Conservation (phyloP, 768 basidiomycete genomes). For the Galerina marginata region DNA sequence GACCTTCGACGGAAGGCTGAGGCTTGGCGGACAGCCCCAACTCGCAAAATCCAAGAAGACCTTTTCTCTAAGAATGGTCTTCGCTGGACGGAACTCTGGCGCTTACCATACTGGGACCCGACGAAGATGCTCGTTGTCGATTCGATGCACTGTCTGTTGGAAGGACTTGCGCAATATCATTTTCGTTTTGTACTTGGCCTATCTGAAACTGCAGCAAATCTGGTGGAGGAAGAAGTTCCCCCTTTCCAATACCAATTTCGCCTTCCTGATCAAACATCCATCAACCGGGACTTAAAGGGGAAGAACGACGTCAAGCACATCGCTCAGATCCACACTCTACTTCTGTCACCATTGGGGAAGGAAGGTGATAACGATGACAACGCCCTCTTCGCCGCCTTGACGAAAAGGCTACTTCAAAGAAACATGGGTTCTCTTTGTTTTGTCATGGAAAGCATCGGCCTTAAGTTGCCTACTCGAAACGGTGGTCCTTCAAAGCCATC, state of each 20-base stretch:
- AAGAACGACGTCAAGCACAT: slow-evolving; percentile 7
- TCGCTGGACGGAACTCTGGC: slow-evolving; percentile 31
- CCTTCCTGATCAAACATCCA: background rate
- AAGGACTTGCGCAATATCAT: slow-evolving; percentile 28
- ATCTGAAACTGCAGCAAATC: background rate
- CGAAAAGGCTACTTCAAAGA: background rate
- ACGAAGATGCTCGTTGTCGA: slow-evolving; percentile 31
- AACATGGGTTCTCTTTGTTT: background rate
- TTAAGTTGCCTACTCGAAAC: background rate
- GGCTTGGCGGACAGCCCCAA: slow-evolving; percentile 25
- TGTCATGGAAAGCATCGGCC: background rate
- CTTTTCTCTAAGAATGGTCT: slow-evolving; percentile 27
- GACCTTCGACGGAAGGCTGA: slow-evolving; percentile 19
- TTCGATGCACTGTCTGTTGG: slow-evolving; percentile 36
- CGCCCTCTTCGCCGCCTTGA: background rate
- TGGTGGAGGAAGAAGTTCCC: background rate
- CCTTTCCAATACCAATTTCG: slow-evolving; percentile 11
- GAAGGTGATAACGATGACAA: background rate
- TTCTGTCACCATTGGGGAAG: background rate
- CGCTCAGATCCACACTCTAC: slow-evolving; percentile 4
- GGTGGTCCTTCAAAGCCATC: background rate
- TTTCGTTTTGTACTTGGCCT: slow-evolving; percentile 19
- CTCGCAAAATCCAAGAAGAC: background rate
- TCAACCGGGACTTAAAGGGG: background rate
- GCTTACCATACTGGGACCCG: slow-evolving; percentile 41